phyloP scores from a whole-genome alignment of 2,329 filamentous ascomycete genomes.

The Colletotrichum agaves region DNA sequence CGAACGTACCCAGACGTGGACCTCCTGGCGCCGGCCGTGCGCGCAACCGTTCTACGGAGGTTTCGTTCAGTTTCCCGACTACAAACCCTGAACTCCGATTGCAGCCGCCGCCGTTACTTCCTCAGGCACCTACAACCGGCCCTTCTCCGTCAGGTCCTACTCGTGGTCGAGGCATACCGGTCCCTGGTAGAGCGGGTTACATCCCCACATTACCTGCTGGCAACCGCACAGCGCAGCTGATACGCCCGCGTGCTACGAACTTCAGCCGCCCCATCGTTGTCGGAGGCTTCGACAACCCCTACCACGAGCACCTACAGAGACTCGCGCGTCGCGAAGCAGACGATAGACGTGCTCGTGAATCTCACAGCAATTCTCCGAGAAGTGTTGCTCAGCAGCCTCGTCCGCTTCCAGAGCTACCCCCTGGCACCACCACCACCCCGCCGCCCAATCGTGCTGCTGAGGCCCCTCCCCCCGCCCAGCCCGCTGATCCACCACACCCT shows the following conservation, averaged over 20 bases:
- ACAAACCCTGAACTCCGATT: background rate
- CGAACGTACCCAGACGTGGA: constrained; percentile 32
- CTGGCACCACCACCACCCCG: constrained; percentile 9
- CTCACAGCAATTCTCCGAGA: constrained; percentile 4
- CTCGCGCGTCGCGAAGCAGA: constrained; percentile 20
- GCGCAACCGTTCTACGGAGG: constrained; percentile 26
- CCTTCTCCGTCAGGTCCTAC: background rate
- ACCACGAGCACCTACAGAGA: constrained; percentile 29
- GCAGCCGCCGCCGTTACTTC: background rate
- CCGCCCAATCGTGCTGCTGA: constrained; percentile 13
- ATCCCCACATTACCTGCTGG: constrained; percentile 31
- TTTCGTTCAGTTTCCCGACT: constrained; percentile 28
- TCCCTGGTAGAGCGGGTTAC: constrained; percentile 25
- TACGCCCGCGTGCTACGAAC: constrained; percentile 16
- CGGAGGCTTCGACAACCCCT: constrained; percentile 35
- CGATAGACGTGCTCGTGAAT: constrained; percentile 11
- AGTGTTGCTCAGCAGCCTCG: constrained; percentile 7
- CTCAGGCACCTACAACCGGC: constrained; percentile 1
- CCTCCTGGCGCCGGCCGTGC: constrained; percentile 23
- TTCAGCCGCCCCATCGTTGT: constrained; percentile 32
- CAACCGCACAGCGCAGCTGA: constrained; percentile 21
- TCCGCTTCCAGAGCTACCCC: constrained; percentile 33
- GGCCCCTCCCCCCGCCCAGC: constrained; percentile 27
- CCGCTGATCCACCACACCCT: constrained; percentile 33
- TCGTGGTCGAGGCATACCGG: constrained; percentile 24